Percentiles rank a stretch among this genome's conserved stretches.
Conservation (phyloP, 345 rosid genomes). For the Rhodamnia rubescens region DNA sequence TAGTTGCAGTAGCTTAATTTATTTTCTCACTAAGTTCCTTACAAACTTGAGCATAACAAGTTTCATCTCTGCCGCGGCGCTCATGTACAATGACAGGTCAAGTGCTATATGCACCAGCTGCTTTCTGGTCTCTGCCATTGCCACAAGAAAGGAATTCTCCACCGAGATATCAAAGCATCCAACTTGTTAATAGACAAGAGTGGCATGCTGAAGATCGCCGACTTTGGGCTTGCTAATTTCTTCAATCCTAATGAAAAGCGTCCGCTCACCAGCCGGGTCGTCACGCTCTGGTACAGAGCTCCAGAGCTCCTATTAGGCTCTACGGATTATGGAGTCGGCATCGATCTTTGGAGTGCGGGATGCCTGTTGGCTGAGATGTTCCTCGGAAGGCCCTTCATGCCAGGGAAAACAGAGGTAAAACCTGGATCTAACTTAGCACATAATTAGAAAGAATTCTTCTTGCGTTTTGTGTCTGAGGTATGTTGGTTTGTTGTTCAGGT, state of each 20-base stretch:
- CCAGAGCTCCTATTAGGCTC: conserved; percentile 75
- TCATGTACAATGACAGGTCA: conserved; percentile 30
- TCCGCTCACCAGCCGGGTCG: conserved; percentile 74
- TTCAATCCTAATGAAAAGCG: conserved; percentile 36
- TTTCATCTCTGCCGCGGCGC: background rate
- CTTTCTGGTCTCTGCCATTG: conserved; percentile 76
- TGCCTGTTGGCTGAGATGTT: conserved; percentile 80
- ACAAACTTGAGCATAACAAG: background rate
- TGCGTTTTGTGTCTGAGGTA: background rate
- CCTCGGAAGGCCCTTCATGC: conserved; percentile 70
- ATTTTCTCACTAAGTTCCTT: background rate
- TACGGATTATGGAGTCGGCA: conserved; percentile 72
- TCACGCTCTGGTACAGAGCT: conserved; percentile 88
- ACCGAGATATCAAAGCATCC: conserved; percentile 77
- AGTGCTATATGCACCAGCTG: conserved; percentile 76
- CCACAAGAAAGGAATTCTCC: conserved; percentile 73
- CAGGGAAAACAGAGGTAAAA: conserved; percentile 78
- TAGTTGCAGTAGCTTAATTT: background rate
- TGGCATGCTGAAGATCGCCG: conserved; percentile 71
- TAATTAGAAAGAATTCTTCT: background rate
- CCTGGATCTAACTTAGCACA: background rate
- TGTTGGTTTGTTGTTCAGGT: conserved; percentile 27
- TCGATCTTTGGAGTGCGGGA: conserved; percentile 91
- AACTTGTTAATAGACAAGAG: conserved; percentile 57
- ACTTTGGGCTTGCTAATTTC: conserved; percentile 70